phyloP scores from a whole-genome alignment of 306 rosid genomes.

The Alnus rubra region DNA sequence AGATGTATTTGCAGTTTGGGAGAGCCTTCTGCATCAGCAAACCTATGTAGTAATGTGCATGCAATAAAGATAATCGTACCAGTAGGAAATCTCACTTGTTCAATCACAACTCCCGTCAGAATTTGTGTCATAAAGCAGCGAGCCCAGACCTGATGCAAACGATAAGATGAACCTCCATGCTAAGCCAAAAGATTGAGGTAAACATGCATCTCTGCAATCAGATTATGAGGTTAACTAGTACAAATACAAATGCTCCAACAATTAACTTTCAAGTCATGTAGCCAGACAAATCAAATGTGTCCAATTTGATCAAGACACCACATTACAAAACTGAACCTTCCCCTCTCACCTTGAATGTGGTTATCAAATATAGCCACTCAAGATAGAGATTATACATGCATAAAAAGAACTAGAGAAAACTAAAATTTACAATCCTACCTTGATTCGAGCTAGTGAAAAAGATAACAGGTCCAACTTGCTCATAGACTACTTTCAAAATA shows the following conservation, averaged over 20 bases:
- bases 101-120: no score
- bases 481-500: neutral
- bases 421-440: neutral
- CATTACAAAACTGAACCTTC: neutral
- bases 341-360: neutral
- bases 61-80: neutral
- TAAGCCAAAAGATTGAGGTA: neutral
- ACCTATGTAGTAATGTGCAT: neutral
- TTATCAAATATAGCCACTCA: neutral
- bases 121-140: no score
- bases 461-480: neutral
- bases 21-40: neutral
- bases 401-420: no score
- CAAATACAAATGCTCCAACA: neutral
- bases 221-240: neutral
- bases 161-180: neutral
- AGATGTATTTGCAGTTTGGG: neutral
- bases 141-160: neutral
- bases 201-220: neutral
- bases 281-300: neutral
- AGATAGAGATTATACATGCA: no score
- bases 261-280: neutral
- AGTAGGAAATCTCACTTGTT: no score
- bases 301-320: neutral
- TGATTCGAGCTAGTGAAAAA: neutral